Evolutionary conservation across 495 filamentous ascomycete genomes (phyloP).

Genomic region (Thermochaetoides thermophila): DNA sequence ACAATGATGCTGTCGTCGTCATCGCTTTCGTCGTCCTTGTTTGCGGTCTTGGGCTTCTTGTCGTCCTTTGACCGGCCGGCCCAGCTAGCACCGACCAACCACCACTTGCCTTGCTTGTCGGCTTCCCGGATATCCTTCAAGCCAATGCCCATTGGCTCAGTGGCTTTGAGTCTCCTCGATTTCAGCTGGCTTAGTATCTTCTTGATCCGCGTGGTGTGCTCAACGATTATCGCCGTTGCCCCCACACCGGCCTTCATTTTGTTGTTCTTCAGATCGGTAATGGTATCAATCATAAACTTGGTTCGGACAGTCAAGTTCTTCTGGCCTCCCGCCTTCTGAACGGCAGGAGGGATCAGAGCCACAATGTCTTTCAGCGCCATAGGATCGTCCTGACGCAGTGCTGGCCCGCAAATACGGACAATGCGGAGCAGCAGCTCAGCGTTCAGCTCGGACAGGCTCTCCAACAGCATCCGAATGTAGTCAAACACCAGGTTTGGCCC

Average conservation of each 20-base stretch:
- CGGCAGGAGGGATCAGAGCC: constrained; percentile 54
- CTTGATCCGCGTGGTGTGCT: constrained; percentile 74
- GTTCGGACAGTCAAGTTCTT: constrained; percentile 69
- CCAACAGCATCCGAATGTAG: constrained; percentile 65
- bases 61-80: constrained; percentile 26
- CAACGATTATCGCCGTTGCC: constrained; percentile 47
- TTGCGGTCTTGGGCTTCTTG: constrained; percentile 7
- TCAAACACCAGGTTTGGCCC: constrained; percentile 76
- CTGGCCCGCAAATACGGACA: constrained; percentile 62
- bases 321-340: constrained; percentile 45
- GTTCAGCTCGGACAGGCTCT: constrained; percentile 68
- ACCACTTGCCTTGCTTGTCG: constrained; percentile 90
- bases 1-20: constrained; percentile 14
- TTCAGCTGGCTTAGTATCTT: constrained; percentile 66
- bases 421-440: constrained; percentile 81
- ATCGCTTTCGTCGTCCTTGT: constrained; percentile 28
- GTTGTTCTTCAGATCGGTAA: constrained; percentile 90
- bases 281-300: constrained; percentile 95
- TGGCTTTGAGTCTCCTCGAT: constrained; percentile 48
- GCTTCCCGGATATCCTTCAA: constrained; percentile 66
- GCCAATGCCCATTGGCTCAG: constrained; percentile 68
- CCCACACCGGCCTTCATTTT: constrained; percentile 57
- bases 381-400: constrained; percentile 82
- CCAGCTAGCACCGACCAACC: constrained; percentile 92
- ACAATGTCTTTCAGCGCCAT: constrained; percentile 86